Evolutionary conservation across 2,329 filamentous ascomycete species (phyloP), one percentile per base, ranked within the genome.

Genomic region (Huntiella decipiens): DNA sequence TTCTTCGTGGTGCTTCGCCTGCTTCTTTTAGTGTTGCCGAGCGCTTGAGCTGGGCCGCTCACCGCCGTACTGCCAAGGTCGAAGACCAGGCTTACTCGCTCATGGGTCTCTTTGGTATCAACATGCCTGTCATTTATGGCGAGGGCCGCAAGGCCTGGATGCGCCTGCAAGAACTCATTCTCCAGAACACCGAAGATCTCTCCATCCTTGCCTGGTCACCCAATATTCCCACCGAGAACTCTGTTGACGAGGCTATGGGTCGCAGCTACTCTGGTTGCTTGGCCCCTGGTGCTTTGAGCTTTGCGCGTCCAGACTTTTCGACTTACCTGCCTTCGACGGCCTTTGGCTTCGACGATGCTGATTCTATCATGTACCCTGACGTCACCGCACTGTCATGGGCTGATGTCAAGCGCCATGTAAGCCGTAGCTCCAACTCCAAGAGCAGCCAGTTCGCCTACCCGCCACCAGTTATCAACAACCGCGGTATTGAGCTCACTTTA

Each of bases 111-210:
- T 58, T 58, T 41, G 51, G 51, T 22, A 46, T 58, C 34, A 58
- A 58, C 43, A 56, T 58, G 51, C 51, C 55, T 2, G 49, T 58
- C 41, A 47, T 58, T 1, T 58, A 58, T 11, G 56, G 56, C 5
- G 56, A 58, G 38, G 56, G 56, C 2, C 43, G 19, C 28, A 55
- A 51, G 35, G 58, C 60, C 7, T 63, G 61, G 43, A 44, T 54
- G 5, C 53, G 60, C 17, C 50, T 63, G 2, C 59, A 62, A 46
- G 53, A 61, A 40, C 58, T 61, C 17, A 59, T 63, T 10, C 51
- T 63, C 35, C 57, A 56, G 46, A 49, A 43, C 12, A 54, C 58
- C 0, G 53, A 57, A 8, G 61, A 63, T 46, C 58, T 63, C 28
- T 59, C 56, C 4, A 51, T 63, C 1, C 59, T 64, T 8, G 56